These are phyloP conservation scores for Tephrocybe rancida DNA, from an alignment of 768 basidiomycete genomes.

Conservation along the genomic window DNA sequence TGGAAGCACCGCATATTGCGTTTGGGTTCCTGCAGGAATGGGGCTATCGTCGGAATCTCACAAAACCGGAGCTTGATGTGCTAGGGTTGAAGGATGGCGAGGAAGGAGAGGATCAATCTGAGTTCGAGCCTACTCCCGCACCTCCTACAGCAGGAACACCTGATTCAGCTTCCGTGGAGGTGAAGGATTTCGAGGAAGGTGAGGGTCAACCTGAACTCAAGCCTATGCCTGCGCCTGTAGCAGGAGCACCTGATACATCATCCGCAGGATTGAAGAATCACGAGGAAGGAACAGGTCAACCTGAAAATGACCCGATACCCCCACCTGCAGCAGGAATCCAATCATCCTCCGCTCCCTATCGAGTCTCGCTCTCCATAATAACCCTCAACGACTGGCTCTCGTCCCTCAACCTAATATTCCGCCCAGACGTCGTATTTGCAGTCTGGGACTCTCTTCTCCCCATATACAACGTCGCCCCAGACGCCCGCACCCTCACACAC, in stretches of 20 bases:
- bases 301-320: no score
- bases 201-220: not conserved
- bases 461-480: conserved; percentile 60
- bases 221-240: not conserved
- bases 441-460: conserved; percentile 69
- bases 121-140: not conserved
- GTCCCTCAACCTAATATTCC: conserved; percentile 48
- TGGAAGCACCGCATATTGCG: conserved; percentile 46
- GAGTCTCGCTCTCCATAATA: conserved; percentile 11
- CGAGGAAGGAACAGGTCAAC: no score
- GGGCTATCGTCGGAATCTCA: conserved; percentile 10
- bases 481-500: conserved; percentile 56
- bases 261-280: no score
- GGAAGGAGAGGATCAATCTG: not conserved
- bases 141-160: not conserved
- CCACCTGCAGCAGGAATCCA: no score
- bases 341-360: no score
- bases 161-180: not conserved
- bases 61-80: conserved; percentile 25
- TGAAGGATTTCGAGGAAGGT: not conserved
- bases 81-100: not conserved
- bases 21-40: conserved; percentile 26
- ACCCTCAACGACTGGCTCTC: conserved; percentile 46
- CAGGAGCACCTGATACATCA: not conserved
- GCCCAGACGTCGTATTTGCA: conserved; percentile 65